phyloP scores from a whole-genome alignment of 441 rosid species.

The Cnidoscolus chayamansa region DNA sequence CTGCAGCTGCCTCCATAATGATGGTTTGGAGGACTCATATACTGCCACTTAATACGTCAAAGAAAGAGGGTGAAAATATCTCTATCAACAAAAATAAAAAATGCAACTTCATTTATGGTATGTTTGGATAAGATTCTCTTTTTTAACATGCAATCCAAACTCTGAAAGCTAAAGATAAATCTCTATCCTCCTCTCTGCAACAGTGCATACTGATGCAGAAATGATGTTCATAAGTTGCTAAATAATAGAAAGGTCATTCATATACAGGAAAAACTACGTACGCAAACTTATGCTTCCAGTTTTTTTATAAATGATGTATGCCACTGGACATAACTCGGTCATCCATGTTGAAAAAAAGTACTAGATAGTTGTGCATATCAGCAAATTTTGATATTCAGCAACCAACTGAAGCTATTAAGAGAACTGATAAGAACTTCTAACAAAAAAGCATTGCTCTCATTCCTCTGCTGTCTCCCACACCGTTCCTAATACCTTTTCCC shows the following conservation, averaged over 20 bases:
- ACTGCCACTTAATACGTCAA: too few relatives aligned
- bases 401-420: not conserved
- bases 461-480: too few relatives aligned
- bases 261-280: not conserved
- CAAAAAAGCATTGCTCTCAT: too few relatives aligned
- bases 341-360: not conserved
- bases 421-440: too few relatives aligned
- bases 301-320: not conserved
- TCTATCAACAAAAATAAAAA: too few relatives aligned
- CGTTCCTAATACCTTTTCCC: too few relatives aligned
- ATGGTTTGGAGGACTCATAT: too few relatives aligned
- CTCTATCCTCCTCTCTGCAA: not conserved
- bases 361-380: not conserved
- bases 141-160: too few relatives aligned
- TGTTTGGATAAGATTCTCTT: too few relatives aligned
- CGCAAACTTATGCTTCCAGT: not conserved
- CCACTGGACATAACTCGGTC: not conserved
- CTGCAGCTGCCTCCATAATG: too few relatives aligned
- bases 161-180: not conserved
- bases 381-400: not conserved
- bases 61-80: too few relatives aligned
- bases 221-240: not conserved
- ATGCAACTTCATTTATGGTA: too few relatives aligned
- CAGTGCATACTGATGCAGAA: not conserved
- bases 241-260: not conserved